Evolutionary conservation across 352 stramenopile species (phyloP), one percentile per base, ranked within the genome.

Genomic region (Globisporangium abappressorium): DNA sequence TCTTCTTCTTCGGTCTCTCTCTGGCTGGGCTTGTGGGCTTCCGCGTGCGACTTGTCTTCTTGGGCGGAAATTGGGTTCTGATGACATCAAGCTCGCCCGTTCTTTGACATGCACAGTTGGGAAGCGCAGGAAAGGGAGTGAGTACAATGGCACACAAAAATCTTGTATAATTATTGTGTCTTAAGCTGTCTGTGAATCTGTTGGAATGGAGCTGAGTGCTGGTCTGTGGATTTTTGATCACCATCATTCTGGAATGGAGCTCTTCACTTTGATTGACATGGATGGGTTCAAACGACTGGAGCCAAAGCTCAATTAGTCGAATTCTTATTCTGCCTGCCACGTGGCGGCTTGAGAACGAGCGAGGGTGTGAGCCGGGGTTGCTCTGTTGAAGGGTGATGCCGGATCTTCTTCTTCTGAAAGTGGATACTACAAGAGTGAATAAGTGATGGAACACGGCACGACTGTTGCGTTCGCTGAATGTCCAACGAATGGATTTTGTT

Each of bases 161-260:
- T 2, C n/a, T 9, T 55, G 2, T 26, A 55, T 55, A 55, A 47
- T 65, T 57, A 46, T 41, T 65, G 0, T 46, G 41, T 24, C 24
- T 30, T 43, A 12, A 1, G 20, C 15, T 38, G 59, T 65, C 38
- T 57, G 3, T 26, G 24, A 26, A 26, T 26, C 24, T 26, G 6
- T 49, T 22, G 12, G 15, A 47, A 24, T 22, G 18, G 41, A 59
- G 54, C 18, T n/a, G 59, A 65, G 41, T 65, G 59, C 7, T 46
- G 59, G 59, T 65, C 59, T 46, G 43, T 58, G 60, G 60, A 65
- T 65, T 65, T 65, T 58, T 51, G 43, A 4, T 55, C 58, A 57
- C 60, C 60, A 56, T 57, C 60, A 65, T 65, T 65, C 60, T 28
- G 22, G 11, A 26, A 26, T 9, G 12, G 14, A 62, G 43, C 43